Evolutionary conservation across 805 yeast species (phyloP).

Genomic region (Teunomyces barrocoloradensis): DNA sequence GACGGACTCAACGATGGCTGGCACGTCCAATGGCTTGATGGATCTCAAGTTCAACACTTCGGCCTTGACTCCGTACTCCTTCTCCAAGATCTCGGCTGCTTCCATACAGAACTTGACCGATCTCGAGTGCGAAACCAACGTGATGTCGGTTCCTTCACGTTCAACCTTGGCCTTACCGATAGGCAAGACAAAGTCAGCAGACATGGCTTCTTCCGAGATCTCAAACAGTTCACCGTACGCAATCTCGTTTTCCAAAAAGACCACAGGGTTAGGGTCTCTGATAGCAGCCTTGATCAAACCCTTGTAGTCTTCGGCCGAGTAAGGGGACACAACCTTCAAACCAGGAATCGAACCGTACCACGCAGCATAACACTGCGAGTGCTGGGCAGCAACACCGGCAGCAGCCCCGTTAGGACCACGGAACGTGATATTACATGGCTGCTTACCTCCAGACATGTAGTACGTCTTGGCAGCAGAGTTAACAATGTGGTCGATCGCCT

Average conservation of each 20-base stretch:
- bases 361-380: constrained; percentile 94
- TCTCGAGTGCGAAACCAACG: constrained; percentile 90
- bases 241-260: constrained; percentile 93
- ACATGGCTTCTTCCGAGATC: constrained; percentile 82
- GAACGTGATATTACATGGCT: constrained; percentile 94
- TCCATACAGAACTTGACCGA: constrained; percentile 80
- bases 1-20: constrained; percentile 79
- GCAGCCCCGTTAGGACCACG: constrained; percentile 99
- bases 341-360: constrained; percentile 99
- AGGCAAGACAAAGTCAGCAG: constrained; percentile 88
- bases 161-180: constrained; percentile 95
- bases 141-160: constrained; percentile 85
- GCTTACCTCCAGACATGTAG: constrained; percentile 99
- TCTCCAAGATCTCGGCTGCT: constrained; percentile 85
- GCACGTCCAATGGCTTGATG: constrained; percentile 93
- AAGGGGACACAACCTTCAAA: constrained; percentile 93
- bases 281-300: constrained; percentile 95
- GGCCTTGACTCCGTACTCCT: constrained; percentile 82
- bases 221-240: constrained; percentile 90
- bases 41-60: constrained; percentile 96
- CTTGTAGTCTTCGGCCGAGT: constrained; percentile 91
- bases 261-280: constrained; percentile 98
- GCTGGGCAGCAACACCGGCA: constrained; percentile 99
- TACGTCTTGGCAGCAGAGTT: constrained; percentile 98
- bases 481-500: constrained; percentile 96